These are phyloP conservation scores for Teratosphaeria nubilosa DNA, from an alignment of 2,329 filamentous ascomycete species.

Conservation along the genomic window DNA sequence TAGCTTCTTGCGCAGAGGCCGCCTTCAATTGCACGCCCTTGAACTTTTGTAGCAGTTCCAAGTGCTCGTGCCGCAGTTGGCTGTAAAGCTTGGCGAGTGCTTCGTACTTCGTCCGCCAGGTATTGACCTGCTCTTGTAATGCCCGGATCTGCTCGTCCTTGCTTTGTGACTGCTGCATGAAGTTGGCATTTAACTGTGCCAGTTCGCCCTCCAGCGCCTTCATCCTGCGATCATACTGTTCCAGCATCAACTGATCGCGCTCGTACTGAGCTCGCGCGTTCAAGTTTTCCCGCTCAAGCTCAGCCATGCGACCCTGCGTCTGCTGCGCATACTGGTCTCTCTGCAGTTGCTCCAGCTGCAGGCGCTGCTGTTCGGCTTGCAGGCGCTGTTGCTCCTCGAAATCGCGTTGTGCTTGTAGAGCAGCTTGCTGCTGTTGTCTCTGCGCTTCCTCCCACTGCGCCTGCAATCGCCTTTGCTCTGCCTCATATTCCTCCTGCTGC, in stretches of 20 bases:
- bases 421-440: conserved; percentile 68
- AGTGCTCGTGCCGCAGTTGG: conserved; percentile 85
- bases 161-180: conserved; percentile 73
- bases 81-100: conserved; percentile 94
- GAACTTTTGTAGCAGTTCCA: conserved; percentile 91
- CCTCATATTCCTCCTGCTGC: conserved; percentile 90
- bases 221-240: conserved; percentile 88
- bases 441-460: conserved; percentile 77
- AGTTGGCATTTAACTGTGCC: conserved; percentile 68
- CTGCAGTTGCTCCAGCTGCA: conserved; percentile 82
- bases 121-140: conserved; percentile 93
- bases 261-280: conserved; percentile 93
- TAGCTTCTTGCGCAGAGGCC: conserved; percentile 91
- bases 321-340: conserved; percentile 86
- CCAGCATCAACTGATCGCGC: conserved; percentile 90
- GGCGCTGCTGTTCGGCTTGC: conserved; percentile 77
- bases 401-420: conserved; percentile 79
- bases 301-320: conserved; percentile 88
- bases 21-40: conserved; percentile 95
- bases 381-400: conserved; percentile 91
- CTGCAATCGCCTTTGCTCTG: conserved; percentile 80
- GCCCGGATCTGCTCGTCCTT: conserved; percentile 91
- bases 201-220: conserved; percentile 88
- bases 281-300: conserved; percentile 89
- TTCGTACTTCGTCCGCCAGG: conserved; percentile 95